phyloP scores from a whole-genome alignment of 2,329 filamentous ascomycete species.

The Colletotrichum liriopes region DNA sequence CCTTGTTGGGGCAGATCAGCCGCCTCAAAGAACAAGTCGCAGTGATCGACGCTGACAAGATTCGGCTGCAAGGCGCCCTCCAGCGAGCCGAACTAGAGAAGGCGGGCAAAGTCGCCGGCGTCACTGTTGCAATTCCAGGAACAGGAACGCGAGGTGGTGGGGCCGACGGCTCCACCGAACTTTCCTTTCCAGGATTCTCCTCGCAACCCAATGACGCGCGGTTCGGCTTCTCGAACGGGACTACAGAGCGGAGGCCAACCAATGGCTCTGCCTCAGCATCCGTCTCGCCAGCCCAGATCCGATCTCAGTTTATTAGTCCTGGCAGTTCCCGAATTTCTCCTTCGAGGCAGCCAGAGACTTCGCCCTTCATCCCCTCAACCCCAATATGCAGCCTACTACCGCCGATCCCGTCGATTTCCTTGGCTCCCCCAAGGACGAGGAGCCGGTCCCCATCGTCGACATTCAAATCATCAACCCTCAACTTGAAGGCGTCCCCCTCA shows the following conservation, averaged over 20 bases:
- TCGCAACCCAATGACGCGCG: conserved; percentile 44
- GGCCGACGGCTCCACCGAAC: conserved; percentile 41
- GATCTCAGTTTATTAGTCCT: conserved; percentile 44
- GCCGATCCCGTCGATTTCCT: conserved; percentile 56
- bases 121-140: conserved; percentile 41
- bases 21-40: conserved; percentile 58
- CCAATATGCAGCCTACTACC: conserved; percentile 58
- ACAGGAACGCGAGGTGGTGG: conserved; percentile 37
- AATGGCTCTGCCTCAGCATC: conserved; percentile 43
- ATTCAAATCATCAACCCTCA: conserved; percentile 71
- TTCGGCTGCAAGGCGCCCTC: conserved; percentile 37
- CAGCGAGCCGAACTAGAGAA: conserved; percentile 42
- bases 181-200: conserved; percentile 46
- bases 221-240: conserved; percentile 41
- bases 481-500: conserved; percentile 73
- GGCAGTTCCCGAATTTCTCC: conserved; percentile 55
- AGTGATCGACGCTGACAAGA: conserved; percentile 56
- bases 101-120: conserved; percentile 43
- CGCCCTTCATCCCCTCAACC: conserved; percentile 59
- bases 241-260: conserved; percentile 39
- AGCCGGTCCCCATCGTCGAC: conserved; percentile 66
- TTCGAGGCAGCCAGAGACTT: conserved; percentile 52
- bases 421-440: conserved; percentile 51
- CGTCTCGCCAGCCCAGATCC: conserved; percentile 42
- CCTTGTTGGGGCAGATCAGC: conserved; percentile 59